Conservation (phyloP, 495 filamentous ascomycete genomes). For the Penicilliopsis zonata region DNA sequence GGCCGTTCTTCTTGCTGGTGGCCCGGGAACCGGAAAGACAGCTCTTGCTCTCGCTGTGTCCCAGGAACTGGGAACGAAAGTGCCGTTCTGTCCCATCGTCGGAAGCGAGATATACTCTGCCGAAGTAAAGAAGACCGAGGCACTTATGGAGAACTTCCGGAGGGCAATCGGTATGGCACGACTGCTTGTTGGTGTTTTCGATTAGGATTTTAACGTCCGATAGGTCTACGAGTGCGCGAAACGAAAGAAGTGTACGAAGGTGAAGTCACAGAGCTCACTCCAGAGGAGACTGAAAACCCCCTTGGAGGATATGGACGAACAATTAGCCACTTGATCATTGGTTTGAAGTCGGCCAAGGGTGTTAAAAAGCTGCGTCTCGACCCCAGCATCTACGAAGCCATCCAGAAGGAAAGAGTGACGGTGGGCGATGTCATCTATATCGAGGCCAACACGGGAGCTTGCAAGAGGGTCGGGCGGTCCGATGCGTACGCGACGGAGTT, state of each 20-base stretch:
- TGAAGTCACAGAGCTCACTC: conserved; percentile 90
- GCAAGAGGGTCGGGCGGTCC: conserved; percentile 88
- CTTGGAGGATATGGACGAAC: conserved; percentile 90
- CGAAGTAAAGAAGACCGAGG: conserved; percentile 98
- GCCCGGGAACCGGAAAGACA: conserved; percentile 94
- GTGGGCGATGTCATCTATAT: conserved; percentile 98
- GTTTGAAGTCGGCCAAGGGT: conserved; percentile 79
- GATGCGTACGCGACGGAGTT: conserved; percentile 98
- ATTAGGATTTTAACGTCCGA: conserved; percentile 8
- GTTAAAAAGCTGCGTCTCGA: conserved; percentile 95
- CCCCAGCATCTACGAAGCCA: conserved; percentile 96
- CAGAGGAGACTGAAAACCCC: conserved; percentile 97
- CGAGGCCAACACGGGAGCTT: conserved; percentile 93
- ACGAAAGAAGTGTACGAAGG: conserved; percentile 98
- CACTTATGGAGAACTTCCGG: conserved; percentile 97
- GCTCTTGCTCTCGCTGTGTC: conserved; percentile 88
- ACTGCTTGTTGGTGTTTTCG: background rate
- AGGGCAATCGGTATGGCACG: conserved; percentile 65
- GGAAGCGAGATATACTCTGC: conserved; percentile 94
- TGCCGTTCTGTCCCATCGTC: conserved; percentile 94
- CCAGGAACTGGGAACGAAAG: conserved; percentile 92
- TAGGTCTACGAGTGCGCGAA: conserved; percentile 81
- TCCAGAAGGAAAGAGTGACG: conserved; percentile 93
- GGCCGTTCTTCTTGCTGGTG: conserved; percentile 82
- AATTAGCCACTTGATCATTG: conserved; percentile 80